phyloP scores from a whole-genome alignment of 345 rosid genomes.

The Chamaenerion angustifolium region DNA sequence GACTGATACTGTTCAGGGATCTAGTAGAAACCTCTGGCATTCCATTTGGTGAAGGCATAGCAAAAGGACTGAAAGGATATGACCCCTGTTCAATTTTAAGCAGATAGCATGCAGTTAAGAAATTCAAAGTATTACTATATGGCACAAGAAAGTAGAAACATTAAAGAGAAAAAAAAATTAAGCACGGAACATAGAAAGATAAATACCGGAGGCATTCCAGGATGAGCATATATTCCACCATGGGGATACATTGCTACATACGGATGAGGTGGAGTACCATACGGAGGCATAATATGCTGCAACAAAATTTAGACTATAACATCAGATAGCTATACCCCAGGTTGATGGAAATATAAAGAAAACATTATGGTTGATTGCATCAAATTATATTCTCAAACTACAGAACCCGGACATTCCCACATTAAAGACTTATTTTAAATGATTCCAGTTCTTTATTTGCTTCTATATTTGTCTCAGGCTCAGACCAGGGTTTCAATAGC shows the following conservation, averaged over 20 bases:
- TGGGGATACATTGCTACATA: slow-evolving; percentile 98
- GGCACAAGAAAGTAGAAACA: too few species aligned
- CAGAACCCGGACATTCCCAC: too few species aligned
- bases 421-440: too few species aligned
- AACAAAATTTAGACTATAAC: slow-evolving; percentile 5
- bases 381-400: too few species aligned
- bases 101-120: slow-evolving; percentile 4
- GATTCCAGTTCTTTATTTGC: too few species aligned
- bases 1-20: slow-evolving; percentile 14
- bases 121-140: too few species aligned
- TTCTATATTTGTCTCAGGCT: too few species aligned
- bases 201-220: slow-evolving; percentile 84
- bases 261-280: slow-evolving; percentile 95
- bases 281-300: slow-evolving; percentile 97
- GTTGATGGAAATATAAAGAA: too few species aligned
- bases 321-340: background rate
- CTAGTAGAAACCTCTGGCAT: slow-evolving; percentile 70
- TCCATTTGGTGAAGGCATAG: slow-evolving; percentile 93
- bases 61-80: slow-evolving; percentile 92
- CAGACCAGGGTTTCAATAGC: too few species aligned
- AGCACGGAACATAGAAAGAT: slow-evolving; percentile 7
- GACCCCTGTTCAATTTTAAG: slow-evolving; percentile 45
- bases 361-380: too few species aligned
- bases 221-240: slow-evolving; percentile 92
- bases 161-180: slow-evolving; percentile 1